These are phyloP conservation scores for Monascus ruber DNA, from an alignment of 2,329 filamentous ascomycete species.

Conservation along the genomic window DNA sequence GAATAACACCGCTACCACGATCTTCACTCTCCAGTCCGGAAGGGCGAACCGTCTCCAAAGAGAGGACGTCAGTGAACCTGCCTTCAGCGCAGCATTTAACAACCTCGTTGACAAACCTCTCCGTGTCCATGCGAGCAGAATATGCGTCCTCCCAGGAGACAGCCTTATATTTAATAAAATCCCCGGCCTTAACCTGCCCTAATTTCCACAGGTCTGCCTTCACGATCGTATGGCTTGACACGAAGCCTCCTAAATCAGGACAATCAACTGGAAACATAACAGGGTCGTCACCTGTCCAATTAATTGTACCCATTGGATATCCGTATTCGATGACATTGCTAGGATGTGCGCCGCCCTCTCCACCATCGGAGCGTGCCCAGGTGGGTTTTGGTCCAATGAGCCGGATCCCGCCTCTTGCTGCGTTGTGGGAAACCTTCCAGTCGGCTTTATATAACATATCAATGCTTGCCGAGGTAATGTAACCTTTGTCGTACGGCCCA, in stretches of 20 bases:
- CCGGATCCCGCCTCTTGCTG: slow-evolving; percentile 48
- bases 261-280: slow-evolving; percentile 50
- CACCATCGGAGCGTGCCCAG: slow-evolving; percentile 49
- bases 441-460: slow-evolving; percentile 45
- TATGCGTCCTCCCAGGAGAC: slow-evolving; percentile 44
- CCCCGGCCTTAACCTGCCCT: slow-evolving; percentile 50
- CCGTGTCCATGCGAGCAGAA: slow-evolving; percentile 30
- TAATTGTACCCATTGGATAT: slow-evolving; percentile 47
- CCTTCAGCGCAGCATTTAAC: slow-evolving; percentile 27
- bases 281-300: slow-evolving; percentile 51
- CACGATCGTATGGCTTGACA: slow-evolving; percentile 45
- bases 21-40: slow-evolving; percentile 8
- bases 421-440: slow-evolving; percentile 54
- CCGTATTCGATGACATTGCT: slow-evolving; percentile 50
- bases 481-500: slow-evolving; percentile 47
- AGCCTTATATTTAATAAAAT: slow-evolving; percentile 40
- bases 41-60: slow-evolving; percentile 17
- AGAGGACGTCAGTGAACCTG: slow-evolving; percentile 20
- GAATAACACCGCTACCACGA: slow-evolving; percentile 21
- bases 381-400: slow-evolving; percentile 47
- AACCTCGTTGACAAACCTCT: slow-evolving; percentile 35
- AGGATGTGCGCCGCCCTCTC: slow-evolving; percentile 53
- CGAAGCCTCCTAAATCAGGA: slow-evolving; percentile 51
- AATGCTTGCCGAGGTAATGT: slow-evolving; percentile 40
- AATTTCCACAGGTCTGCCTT: slow-evolving; percentile 51